Conservation (phyloP, 805 yeast genomes). For the Torulaspora maleeae region DNA sequence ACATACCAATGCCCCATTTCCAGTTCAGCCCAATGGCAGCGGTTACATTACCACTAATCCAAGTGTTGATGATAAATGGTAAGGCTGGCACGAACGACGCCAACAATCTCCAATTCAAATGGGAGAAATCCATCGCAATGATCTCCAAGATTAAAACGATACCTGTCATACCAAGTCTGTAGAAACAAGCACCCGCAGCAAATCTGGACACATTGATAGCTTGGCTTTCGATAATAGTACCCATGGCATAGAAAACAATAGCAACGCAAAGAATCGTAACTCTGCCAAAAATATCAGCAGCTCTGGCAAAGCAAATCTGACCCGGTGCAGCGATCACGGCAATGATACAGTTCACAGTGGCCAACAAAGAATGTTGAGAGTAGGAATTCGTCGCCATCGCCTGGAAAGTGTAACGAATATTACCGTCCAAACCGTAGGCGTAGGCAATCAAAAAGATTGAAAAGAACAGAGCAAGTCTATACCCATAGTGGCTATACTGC, state of each 20-base stretch:
- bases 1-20: slow-evolving; percentile 56
- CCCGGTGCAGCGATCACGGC: slow-evolving; percentile 58
- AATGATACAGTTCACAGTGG: slow-evolving; percentile 50
- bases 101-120: slow-evolving; percentile 59
- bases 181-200: slow-evolving; percentile 53
- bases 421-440: slow-evolving; percentile 54
- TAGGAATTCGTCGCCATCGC: slow-evolving; percentile 50
- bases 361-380: slow-evolving; percentile 44
- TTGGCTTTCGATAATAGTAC: slow-evolving; percentile 53
- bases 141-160: slow-evolving; percentile 50
- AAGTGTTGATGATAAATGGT: slow-evolving; percentile 67
- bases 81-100: slow-evolving; percentile 58
- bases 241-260: slow-evolving; percentile 46
- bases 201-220: slow-evolving; percentile 47
- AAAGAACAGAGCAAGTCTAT: slow-evolving; percentile 43
- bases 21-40: slow-evolving; percentile 38
- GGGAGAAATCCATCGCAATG: slow-evolving; percentile 57
- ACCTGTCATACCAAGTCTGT: slow-evolving; percentile 53
- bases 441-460: slow-evolving; percentile 53
- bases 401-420: slow-evolving; percentile 42
- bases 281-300: slow-evolving; percentile 56
- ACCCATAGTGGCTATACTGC: slow-evolving; percentile 38
- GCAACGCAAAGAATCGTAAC: slow-evolving; percentile 43
- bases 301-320: slow-evolving; percentile 51
- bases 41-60: slow-evolving; percentile 58